Evolutionary conservation across 2,329 filamentous ascomycete species (phyloP).

Genomic region (Calonectria honghensis): DNA sequence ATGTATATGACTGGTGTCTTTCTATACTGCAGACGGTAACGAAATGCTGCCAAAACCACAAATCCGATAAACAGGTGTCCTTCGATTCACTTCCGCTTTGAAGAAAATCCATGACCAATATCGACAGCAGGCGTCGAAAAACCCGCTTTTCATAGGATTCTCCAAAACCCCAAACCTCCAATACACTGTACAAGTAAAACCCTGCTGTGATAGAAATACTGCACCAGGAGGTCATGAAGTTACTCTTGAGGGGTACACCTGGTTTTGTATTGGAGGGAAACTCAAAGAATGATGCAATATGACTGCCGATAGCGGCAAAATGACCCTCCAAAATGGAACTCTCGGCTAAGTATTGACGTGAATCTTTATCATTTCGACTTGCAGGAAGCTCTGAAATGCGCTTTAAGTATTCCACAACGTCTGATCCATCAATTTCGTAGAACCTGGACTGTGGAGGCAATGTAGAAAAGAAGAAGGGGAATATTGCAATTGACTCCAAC

Average conservation of each 20-base stretch:
- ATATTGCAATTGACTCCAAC: slow-evolving; percentile 19
- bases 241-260: not conserved
- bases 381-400: not conserved
- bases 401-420: not conserved
- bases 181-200: slow-evolving; percentile 13
- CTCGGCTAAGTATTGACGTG: not conserved
- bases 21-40: not conserved
- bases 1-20: slow-evolving; percentile 2
- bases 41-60: slow-evolving; percentile 14
- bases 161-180: slow-evolving; percentile 5
- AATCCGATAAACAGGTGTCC: not conserved
- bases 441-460: slow-evolving; percentile 50
- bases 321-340: slow-evolving; percentile 7
- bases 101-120: slow-evolving; percentile 12
- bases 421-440: slow-evolving; percentile 9
- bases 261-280: not conserved
- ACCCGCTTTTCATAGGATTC: not conserved
- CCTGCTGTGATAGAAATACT: slow-evolving; percentile 8
- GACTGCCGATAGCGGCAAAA: slow-evolving; percentile 4
- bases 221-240: slow-evolving; percentile 1
- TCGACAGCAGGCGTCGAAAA: slow-evolving; percentile 1
- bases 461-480: slow-evolving; percentile 4
- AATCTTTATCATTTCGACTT: not conserved
- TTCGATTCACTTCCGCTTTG: not conserved
- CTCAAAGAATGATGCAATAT: not conserved